Evolutionary conservation across 169 alveolate genomes (phyloP).

Genomic region (Sarcocystis neurona): DNA sequence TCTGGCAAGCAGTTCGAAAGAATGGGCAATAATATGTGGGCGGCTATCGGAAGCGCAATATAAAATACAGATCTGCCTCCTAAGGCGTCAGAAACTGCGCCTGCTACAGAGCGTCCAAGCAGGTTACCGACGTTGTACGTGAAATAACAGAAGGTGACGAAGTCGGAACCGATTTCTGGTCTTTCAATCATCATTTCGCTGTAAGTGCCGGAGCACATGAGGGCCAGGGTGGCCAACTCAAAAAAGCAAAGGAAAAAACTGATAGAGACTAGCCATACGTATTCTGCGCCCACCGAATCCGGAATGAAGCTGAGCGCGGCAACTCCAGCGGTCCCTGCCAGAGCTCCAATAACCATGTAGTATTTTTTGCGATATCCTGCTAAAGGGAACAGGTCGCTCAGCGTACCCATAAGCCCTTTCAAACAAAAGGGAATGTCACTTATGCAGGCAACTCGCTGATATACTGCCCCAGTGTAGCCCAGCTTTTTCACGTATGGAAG

Average conservation of each 20-base stretch:
- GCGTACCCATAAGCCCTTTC: conserved; percentile 36
- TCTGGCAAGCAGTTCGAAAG: conserved; percentile 39
- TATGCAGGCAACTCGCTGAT: conserved; percentile 44
- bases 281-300: not conserved
- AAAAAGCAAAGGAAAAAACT: not conserved
- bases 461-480: conserved; percentile 37
- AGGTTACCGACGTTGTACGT: conserved; percentile 35
- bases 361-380: conserved; percentile 41
- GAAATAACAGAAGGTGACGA: conserved; percentile 38
- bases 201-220: conserved; percentile 47
- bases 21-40: conserved; percentile 43
- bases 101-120: conserved; percentile 38
- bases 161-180: conserved; percentile 36
- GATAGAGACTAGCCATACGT: not conserved
- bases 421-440: conserved; percentile 50
- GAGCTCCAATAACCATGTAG: conserved; percentile 28
- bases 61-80: conserved; percentile 31
- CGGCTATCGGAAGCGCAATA: conserved; percentile 58
- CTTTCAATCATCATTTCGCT: conserved; percentile 28
- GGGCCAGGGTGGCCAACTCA: conserved; percentile 22
- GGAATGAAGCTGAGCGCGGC: not conserved
- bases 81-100: conserved; percentile 45
- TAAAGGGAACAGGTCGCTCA: conserved; percentile 29
- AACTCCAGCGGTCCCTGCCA: not conserved
- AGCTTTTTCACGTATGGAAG: conserved; percentile 46